phyloP scores from a whole-genome alignment of 2,329 filamentous ascomycete species.

The Cytospora piceae region DNA sequence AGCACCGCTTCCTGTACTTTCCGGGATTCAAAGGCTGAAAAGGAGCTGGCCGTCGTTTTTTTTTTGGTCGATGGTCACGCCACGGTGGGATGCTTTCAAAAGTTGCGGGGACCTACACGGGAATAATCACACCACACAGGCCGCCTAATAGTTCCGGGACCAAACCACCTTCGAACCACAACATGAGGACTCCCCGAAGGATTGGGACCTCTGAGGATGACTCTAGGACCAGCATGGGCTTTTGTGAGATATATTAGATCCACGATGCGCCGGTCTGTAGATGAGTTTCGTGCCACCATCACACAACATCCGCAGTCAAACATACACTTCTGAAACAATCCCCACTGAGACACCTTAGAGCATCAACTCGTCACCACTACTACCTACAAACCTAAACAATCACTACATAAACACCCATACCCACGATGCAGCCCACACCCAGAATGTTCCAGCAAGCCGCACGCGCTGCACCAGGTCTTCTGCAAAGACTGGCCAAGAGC shows the following conservation, averaged over 20 bases:
- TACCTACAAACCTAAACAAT: neutral
- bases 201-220: neutral
- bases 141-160: conserved; percentile 10
- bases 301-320: conserved; percentile 14
- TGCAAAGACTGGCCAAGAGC: conserved; percentile 23
- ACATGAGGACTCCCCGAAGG: conserved; percentile 9
- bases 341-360: neutral
- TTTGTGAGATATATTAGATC: conserved; percentile 18
- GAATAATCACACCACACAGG: conserved; percentile 19
- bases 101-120: neutral
- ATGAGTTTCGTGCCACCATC: conserved; percentile 18
- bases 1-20: neutral
- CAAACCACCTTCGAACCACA: conserved; percentile 25
- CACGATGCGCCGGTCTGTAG: conserved; percentile 12
- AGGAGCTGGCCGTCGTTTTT: neutral
- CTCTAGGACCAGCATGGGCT: neutral
- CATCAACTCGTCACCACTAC: neutral
- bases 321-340: conserved; percentile 13
- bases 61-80: conserved; percentile 20
- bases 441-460: conserved; percentile 23
- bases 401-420: neutral
- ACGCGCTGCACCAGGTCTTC: conserved; percentile 19
- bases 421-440: conserved; percentile 28
- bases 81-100: conserved; percentile 27
- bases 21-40: conserved; percentile 10